Evolutionary conservation across 139 green algal species (phyloP), one percentile per base, ranked within the genome.

Genomic region (Zygnema circumcarinatum): DNA sequence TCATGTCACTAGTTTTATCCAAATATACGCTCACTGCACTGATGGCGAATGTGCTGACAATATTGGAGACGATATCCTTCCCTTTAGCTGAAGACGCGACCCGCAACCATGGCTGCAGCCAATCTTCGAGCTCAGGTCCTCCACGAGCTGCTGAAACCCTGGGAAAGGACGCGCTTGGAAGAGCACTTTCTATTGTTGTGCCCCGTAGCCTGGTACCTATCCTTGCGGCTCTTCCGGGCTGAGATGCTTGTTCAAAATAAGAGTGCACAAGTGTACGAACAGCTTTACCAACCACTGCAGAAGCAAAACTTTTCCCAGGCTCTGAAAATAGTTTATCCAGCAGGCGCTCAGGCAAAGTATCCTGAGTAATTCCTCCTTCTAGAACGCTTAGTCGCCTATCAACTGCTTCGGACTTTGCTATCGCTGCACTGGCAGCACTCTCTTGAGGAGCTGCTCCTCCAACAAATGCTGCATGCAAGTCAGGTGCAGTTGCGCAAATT

Each of bases 251-350:
- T 25, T 87, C 81, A 40, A 87, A 38, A 39, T 40, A 87, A 33
- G 81, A 32, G 1, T 40, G 32, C 1, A 87, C 68, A 40, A 87
- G 2, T 35, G 35, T 84, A 11, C 81, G 81, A 68, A 84, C 67
- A 38, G 73, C 81, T 31, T 82, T 54, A 52, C 81, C 81, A 39
- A 87, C 81, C 22, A 87, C 81, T 47, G 81, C 81, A 54, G 81
- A 87, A 38, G 81, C 81, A 83, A 87, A 87, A 39, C 42, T 16
- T 31, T 83, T 83, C n/a, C 81, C 81, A 29, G 67, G 67, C 33
- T 87, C 81, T 33, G 81, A 84, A 16, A 87, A 87, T 22, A 87
- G 33, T 73, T 87, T 87, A 84, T 87, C 81, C 67, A 87, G 52
- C 40, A 87, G 36, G 2, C 42, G 38, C 32, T 87, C 81, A 25